A percentile compares a stretch with the other conserved stretches of the same genome.
These are phyloP conservation scores for Dicorynia guianensis DNA, from an alignment of 306 rosid genomes.

Conservation along the genomic window DNA sequence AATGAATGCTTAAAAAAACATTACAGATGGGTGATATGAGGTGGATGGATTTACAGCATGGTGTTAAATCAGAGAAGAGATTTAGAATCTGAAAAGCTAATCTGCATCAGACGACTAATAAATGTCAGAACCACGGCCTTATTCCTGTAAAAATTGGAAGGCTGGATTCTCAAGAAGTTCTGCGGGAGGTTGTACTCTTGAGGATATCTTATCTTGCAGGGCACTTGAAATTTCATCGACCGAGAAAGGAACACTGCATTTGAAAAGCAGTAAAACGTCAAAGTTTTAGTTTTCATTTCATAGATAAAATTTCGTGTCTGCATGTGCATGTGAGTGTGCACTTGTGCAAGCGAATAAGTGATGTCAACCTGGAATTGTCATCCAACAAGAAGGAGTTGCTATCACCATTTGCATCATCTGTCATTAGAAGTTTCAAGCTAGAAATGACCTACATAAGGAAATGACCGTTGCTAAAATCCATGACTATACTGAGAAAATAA, in stretches of 20 bases:
- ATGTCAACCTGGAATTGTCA: constrained; percentile 82
- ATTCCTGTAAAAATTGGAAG: constrained; percentile 89
- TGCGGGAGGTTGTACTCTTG: constrained; percentile 69
- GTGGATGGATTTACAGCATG: constrained; percentile 60
- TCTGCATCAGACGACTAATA: constrained; percentile 37
- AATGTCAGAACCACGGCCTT: constrained; percentile 47
- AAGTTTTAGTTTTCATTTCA: neutral
- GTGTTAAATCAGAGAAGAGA: constrained; percentile 37
- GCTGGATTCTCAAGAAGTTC: constrained; percentile 68
- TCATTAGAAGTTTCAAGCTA: constrained; percentile 78
- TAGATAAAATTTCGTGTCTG: neutral
- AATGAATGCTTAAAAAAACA: constrained; percentile 47
- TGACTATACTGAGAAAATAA: constrained; percentile 1
- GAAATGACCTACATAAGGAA: constrained; percentile 67
- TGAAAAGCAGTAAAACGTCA: constrained; percentile 40
- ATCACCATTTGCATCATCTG: constrained; percentile 59
- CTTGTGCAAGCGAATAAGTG: neutral
- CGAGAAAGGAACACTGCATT: constrained; percentile 77
- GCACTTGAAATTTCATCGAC: constrained; percentile 73
- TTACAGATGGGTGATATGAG: neutral
- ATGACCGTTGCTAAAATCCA: neutral
- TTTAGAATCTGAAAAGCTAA: constrained; percentile 37
- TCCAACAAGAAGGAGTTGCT: constrained; percentile 73
- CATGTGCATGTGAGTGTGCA: neutral
- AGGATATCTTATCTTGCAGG: constrained; percentile 52